A percentile compares a stretch with the other conserved stretches of the same genome.
Conservation (phyloP, 352 stramenopile genomes). For the Thalassiosira exigua region DNA sequence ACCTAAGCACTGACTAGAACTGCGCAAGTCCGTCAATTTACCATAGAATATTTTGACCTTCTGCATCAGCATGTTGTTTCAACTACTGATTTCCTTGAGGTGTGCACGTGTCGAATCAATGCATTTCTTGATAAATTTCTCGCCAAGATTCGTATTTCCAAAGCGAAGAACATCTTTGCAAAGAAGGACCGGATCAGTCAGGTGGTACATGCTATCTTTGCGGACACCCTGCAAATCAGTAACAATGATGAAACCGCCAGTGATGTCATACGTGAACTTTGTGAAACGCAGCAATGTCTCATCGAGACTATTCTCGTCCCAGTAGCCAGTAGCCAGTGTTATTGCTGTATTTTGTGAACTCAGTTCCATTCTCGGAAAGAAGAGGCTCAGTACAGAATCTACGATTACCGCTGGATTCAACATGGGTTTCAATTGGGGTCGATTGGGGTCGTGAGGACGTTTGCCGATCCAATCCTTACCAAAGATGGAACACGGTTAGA, state of each 20-base stretch:
- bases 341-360: constrained; percentile 73
- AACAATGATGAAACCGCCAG: constrained; percentile 67
- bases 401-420: constrained; percentile 39
- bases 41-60: too few relatives aligned
- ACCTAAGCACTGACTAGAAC: too few relatives aligned
- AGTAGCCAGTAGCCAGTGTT: constrained; percentile 68
- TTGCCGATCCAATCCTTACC: too few relatives aligned
- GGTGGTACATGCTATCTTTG: constrained; percentile 44
- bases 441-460: too few relatives aligned
- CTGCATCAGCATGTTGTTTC: too few relatives aligned
- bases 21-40: too few relatives aligned
- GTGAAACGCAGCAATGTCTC: constrained; percentile 57
- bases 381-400: constrained; percentile 53
- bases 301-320: constrained; percentile 45
- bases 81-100: constrained; percentile 28
- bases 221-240: constrained; percentile 71
- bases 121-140: constrained; percentile 47
- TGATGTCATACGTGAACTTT: constrained; percentile 60
- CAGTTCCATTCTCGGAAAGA: constrained; percentile 32
- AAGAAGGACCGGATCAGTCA: constrained; percentile 65
- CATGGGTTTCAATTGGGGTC: too few relatives aligned
- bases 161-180: constrained; percentile 62
- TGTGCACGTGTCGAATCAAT: constrained; percentile 19
- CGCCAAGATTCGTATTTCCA: constrained; percentile 62
- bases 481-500: too few relatives aligned